Conservation (phyloP, 108 stramenopile species). For the Nitzschia inconspicua region DNA sequence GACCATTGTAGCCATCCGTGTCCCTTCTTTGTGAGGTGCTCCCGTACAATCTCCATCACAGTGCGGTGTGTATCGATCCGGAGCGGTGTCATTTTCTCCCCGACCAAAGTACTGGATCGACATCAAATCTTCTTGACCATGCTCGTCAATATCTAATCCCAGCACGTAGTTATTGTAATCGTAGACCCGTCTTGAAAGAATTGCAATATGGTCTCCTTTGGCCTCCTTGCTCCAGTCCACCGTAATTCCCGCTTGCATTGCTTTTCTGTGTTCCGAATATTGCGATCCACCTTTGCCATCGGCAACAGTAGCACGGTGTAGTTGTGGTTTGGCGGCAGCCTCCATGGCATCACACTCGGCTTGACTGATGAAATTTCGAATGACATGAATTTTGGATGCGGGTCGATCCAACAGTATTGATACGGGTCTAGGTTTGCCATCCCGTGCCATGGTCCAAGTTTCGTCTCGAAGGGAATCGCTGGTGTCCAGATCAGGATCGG, state of each 20-base stretch:
- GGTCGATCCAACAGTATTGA: slow-evolving; percentile 64
- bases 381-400: slow-evolving; percentile 61
- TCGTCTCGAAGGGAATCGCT: slow-evolving; percentile 31
- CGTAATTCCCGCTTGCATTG: slow-evolving; percentile 75
- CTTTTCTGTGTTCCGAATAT: slow-evolving; percentile 54
- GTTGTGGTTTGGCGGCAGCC: slow-evolving; percentile 37
- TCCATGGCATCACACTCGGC: slow-evolving; percentile 82
- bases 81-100: slow-evolving; percentile 59
- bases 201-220: slow-evolving; percentile 50
- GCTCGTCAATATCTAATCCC: slow-evolving; percentile 50
- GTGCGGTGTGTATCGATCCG: slow-evolving; percentile 92
- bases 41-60: slow-evolving; percentile 84
- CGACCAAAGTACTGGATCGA: slow-evolving; percentile 77
- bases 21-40: slow-evolving; percentile 51
- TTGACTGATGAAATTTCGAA: slow-evolving; percentile 64
- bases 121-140: slow-evolving; percentile 87
- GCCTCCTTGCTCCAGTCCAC: slow-evolving; percentile 52
- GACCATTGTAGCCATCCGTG: slow-evolving; percentile 92
- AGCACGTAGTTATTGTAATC: slow-evolving; percentile 73
- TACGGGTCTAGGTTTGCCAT: slow-evolving; percentile 32
- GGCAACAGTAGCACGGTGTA: slow-evolving; percentile 77
- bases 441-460: slow-evolving; percentile 22
- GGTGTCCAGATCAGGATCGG: slow-evolving; percentile 40
- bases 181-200: slow-evolving; percentile 59
- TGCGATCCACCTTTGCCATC: slow-evolving; percentile 70